Conservation (phyloP, 257 asterid genomes). For the Solanum chmielewskii region DNA sequence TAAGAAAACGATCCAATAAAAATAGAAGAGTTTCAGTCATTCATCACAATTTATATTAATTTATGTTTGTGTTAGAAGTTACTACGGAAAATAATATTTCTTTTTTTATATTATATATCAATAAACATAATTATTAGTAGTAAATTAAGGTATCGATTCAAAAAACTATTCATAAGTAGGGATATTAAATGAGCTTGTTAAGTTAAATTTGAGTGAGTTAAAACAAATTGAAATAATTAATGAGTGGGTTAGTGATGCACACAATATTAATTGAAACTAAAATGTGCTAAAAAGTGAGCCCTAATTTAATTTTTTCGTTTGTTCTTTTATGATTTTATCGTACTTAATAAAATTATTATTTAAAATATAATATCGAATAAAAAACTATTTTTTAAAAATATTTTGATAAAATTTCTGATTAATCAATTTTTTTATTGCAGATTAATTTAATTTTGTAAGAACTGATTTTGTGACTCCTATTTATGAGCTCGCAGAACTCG, state of each 20-base stretch:
- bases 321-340: too few species aligned
- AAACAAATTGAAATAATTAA: too few species aligned
- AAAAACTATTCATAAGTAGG: rapidly evolving
- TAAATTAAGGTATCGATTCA: neutral
- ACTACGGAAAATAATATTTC: neutral
- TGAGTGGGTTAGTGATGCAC: neutral
- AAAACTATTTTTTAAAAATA: neutral
- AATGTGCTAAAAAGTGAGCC: neutral
- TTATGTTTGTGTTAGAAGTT: neutral
- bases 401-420: neutral
- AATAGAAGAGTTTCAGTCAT: neutral
- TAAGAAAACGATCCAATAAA: neutral
- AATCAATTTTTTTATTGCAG: too few species aligned
- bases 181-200: neutral
- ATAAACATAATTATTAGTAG: too few species aligned
- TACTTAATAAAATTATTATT: neutral
- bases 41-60: neutral
- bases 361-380: too few species aligned
- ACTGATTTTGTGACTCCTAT: neutral
- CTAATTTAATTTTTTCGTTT: too few species aligned
- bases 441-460: neutral
- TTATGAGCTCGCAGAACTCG: neutral
- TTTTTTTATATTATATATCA: too few species aligned
- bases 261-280: too few species aligned
- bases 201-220: neutral